These are phyloP conservation scores for Hyaloraphidium curvatum DNA, from an alignment of 192 early-diverging fungal species.

Conservation along the genomic window DNA sequence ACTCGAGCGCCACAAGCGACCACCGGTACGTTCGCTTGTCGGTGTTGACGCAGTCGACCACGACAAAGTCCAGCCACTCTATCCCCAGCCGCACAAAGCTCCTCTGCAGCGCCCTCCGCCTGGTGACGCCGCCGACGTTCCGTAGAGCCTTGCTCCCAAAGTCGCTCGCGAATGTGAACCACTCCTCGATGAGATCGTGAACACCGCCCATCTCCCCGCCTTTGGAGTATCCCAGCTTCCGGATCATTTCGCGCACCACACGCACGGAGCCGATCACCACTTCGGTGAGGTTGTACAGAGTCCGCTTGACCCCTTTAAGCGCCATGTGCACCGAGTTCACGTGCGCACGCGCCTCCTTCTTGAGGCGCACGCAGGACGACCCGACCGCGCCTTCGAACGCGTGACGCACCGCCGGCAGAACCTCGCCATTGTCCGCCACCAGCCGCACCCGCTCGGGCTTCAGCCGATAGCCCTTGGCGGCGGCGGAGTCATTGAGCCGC, in stretches of 20 bases:
- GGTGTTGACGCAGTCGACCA: constrained; percentile 56
- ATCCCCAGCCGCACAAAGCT: constrained; percentile 51
- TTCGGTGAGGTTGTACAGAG: constrained; percentile 30
- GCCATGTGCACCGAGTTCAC: constrained; percentile 32
- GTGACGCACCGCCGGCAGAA: constrained; percentile 20
- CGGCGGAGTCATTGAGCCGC: constrained; percentile 16
- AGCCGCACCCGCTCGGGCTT: constrained; percentile 34
- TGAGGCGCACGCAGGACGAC: constrained; percentile 18
- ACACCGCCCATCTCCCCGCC: constrained; percentile 16
- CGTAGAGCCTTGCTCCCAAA: constrained; percentile 40
- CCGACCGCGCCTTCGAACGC: constrained; percentile 25
- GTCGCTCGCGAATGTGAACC: constrained; percentile 48
- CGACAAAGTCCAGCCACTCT: constrained; percentile 77
- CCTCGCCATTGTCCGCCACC: constrained; percentile 22
- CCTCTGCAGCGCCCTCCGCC: constrained; percentile 36
- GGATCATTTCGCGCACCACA: constrained; percentile 22
- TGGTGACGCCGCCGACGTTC: constrained; percentile 30
- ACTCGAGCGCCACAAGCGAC: constrained; percentile 68
- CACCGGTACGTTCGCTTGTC: constrained; percentile 61
- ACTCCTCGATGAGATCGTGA: constrained; percentile 46
- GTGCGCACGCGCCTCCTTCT: constrained; percentile 35
- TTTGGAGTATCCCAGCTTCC: not conserved
- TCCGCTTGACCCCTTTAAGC: constrained; percentile 33
- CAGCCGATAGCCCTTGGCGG: constrained; percentile 23
- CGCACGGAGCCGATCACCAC: constrained; percentile 30